Percentiles rank a stretch among this genome's conserved stretches.
Conservation (phyloP, 2,329 filamentous ascomycete genomes). For the Zalaria obscura region DNA sequence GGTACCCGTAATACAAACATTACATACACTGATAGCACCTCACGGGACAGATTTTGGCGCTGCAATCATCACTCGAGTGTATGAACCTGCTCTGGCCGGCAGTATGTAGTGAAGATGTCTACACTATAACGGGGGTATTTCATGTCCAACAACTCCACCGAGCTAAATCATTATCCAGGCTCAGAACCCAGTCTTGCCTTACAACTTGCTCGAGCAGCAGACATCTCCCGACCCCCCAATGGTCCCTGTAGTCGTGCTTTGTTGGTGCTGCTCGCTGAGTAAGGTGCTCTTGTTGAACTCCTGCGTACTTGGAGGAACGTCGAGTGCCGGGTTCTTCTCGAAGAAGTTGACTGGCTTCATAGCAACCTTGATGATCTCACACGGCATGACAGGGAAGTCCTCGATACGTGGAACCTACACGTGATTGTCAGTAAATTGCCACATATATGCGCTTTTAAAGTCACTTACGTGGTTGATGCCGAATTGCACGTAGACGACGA, state of each 20-base stretch:
- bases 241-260: constrained; percentile 17
- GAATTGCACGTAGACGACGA: constrained; percentile 44
- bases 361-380: constrained; percentile 42
- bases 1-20: no score
- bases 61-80: no score
- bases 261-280: constrained; percentile 16
- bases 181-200: neutral
- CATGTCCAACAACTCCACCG: no score
- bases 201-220: constrained; percentile 24
- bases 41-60: no score
- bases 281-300: constrained; percentile 28
- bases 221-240: constrained; percentile 20
- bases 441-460: neutral
- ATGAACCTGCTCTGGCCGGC: no score
- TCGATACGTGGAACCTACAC: constrained; percentile 25
- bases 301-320: constrained; percentile 41
- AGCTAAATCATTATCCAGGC: no score
- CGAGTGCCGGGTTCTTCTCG: constrained; percentile 41
- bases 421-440: neutral
- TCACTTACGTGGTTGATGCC: constrained; percentile 37
- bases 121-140: no score
- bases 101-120: no score
- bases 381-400: constrained; percentile 46
- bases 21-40: no score
- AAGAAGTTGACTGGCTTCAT: constrained; percentile 47